A percentile compares a stretch with the other conserved stretches of the same genome.
Conservation (phyloP, 495 filamentous ascomycete species). For the Parathielavia appendiculata region DNA sequence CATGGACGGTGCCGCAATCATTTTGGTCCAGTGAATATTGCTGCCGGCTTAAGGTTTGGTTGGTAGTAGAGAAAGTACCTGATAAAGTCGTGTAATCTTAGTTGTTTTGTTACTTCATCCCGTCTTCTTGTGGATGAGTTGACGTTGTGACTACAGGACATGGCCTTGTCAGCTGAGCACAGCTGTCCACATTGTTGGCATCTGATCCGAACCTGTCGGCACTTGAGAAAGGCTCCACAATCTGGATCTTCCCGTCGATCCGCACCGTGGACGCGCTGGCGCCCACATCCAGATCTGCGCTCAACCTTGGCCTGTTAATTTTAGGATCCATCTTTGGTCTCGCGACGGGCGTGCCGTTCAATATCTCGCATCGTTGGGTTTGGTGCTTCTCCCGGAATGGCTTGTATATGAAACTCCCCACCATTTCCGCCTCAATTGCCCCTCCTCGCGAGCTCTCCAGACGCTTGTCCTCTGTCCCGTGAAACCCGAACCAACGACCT, state of each 20-base stretch:
- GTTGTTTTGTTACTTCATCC: no score
- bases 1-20: no score
- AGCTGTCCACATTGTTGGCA: neutral
- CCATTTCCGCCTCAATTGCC: neutral
- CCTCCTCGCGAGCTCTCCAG: neutral
- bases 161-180: neutral
- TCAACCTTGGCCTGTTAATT: slow-evolving; percentile 6
- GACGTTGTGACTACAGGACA: neutral
- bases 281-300: neutral
- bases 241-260: slow-evolving; percentile 4
- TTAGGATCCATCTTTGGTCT: neutral
- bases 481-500: neutral
- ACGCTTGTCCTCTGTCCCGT: neutral
- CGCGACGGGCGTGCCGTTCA: neutral
- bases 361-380: neutral
- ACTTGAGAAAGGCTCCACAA: slow-evolving; percentile 6
- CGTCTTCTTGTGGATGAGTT: no score
- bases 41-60: no score
- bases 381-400: neutral
- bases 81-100: no score
- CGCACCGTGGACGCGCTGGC: no score
- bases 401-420: neutral
- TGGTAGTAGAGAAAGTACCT: no score
- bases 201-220: slow-evolving; percentile 1
- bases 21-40: no score